Conservation (phyloP, 164 flowering plant genomes). For the Litsea cubeba region DNA sequence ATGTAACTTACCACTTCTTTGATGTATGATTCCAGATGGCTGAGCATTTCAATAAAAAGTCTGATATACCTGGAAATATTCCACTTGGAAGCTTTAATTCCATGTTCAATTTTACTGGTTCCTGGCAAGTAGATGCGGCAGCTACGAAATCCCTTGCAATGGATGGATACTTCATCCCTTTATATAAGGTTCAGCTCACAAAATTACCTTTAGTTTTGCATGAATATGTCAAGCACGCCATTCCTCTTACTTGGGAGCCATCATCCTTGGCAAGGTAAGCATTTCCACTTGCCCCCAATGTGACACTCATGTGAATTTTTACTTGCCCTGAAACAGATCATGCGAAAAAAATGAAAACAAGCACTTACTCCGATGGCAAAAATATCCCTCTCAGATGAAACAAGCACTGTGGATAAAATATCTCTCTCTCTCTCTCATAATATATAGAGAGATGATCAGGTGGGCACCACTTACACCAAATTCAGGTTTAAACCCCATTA, state of each 20-base stretch:
- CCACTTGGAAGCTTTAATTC: conserved; percentile 96
- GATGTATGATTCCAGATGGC: conserved; percentile 66
- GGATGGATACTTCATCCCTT: conserved; percentile 68
- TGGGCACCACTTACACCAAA: no score
- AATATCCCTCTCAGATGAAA: no score
- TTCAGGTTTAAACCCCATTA: no score
- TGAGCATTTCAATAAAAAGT: conserved; percentile 60
- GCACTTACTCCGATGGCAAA: background rate
- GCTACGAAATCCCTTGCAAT: conserved; percentile 87
- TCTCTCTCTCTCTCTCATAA: no score
- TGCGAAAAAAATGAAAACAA: no score
- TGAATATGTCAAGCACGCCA: conserved; percentile 72
- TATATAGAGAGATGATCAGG: no score
- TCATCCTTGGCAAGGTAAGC: conserved; percentile 84
- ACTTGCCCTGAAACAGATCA: background rate
- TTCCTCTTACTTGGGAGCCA: conserved; percentile 93
- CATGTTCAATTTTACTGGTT: conserved; percentile 95
- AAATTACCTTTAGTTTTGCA: conserved; percentile 44
- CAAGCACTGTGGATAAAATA: no score
- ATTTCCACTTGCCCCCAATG: background rate
- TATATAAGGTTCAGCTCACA: conserved; percentile 49
- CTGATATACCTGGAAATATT: conserved; percentile 52
- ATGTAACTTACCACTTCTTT: background rate
- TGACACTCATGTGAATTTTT: background rate
- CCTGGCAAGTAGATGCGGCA: conserved; percentile 79